Base-by-base conservation (phyloP, 2,329 filamentous ascomycete genomes). In the Fusarium sp. region DNA sequence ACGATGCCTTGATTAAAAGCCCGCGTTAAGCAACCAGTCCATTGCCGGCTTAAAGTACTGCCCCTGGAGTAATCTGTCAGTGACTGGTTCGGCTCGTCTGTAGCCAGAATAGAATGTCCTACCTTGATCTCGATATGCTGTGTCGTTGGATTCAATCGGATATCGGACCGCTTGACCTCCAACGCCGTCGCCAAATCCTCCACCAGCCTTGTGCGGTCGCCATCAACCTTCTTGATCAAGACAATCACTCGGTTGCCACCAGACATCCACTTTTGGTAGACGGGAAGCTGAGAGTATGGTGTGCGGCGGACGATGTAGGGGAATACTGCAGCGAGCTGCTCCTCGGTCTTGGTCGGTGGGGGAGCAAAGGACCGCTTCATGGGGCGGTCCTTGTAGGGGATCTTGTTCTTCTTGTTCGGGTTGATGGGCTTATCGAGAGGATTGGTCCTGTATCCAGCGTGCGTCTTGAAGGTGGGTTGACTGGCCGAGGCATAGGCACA, bases 211-310 rank as follows among this genome's bases (percentile, higher is more conserved):
- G 85, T 82, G 59, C 91, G 79, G 81, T 97, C 89, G 18, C 97
- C 97, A 67, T 94, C 91, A 59, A 96, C 88, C 83, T 94, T 95
- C 82, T 95, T 93, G 65, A 99, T 84, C 66, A 90, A 83, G 6
- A 96, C 97, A 78, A 93, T 84, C 78, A 91, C 90, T 80, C 92
- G 87, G 74, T 94, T 97, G 16, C 94, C 94, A 62, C 95, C 95
- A 14, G 91, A 88, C 85, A 94, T 95, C 74, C 84, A 86, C 75
- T 91, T 87, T 18, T 91, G 86, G 84, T 98, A 99, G 52, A 98
- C 89, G 27, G 94, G 91, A 4, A 97, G 85, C 75, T 94, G 91
- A 57, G 91, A 89, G 41, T 90, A 92, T 1, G 87, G 85, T 4
- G 94, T 96, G 71, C 95, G 92, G 61, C 87, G 86, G 74, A 98